Base-by-base conservation (phyloP, 176 grass and related monocot species). In the Chloris gayana region DNA sequence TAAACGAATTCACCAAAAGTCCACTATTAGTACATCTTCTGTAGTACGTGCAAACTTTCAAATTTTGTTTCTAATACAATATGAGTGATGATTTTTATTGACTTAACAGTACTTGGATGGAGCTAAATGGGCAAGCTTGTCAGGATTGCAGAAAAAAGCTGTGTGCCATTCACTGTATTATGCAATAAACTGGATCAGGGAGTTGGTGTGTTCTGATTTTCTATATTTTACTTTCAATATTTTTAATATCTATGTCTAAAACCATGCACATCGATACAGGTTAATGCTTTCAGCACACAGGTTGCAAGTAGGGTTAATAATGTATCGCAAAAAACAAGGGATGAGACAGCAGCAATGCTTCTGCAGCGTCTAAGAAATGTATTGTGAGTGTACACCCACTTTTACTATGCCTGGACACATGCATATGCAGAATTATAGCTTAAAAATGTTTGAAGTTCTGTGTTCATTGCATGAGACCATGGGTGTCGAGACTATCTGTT, bases 101-200 rank as follows among this genome's bases (percentile, higher is more conserved):
- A 80, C 19, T 76, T 51, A 91, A 67, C 82, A 97, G 94, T 76
- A 81, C 68, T 80, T 97, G 59, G 83, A 89, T 83, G 87, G 87
- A 88, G 74, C 71, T 84, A 85, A 87, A 73, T 90, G 89, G 89
- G 50, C 27, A 69, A 88, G 72, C 64, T 51, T 97, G 63, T 91
- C 91, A 85, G 85, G 57, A 75, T 75, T 86, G 88, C 89, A 88
- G 85, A 97, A 89, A 87, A 83, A 86, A 61, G 37, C 85, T 64
- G 76, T 90, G 35, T 92, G 91, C 80, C 83, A 89, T 70, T 97
- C 94, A 67, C 75, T 97, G 58, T 97, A 94, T 76, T 94, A 87
- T 88, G 89, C 94, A 22, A 89, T 97, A 79, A 97, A 97, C 77
- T 97, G 94, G 94, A 94, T 94, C 76, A 91, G 91, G 78, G 94